Conservation (phyloP, 805 yeast genomes). For the Trichomonascus vanleenenianus region DNA sequence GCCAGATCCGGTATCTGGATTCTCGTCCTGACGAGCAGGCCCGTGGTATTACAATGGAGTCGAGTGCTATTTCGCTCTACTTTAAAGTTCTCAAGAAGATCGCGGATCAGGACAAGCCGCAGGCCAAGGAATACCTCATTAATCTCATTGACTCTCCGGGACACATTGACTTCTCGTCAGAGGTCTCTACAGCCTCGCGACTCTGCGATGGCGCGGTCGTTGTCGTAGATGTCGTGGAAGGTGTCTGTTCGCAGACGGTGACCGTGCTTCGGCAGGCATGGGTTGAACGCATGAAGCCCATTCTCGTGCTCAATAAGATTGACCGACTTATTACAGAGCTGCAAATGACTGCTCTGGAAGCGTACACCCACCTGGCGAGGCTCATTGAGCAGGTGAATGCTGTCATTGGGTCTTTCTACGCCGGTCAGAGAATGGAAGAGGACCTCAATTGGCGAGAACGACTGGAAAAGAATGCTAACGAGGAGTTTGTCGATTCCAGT, state of each 20-base stretch:
- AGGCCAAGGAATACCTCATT: conserved; percentile 68
- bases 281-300: conserved; percentile 84
- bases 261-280: conserved; percentile 93
- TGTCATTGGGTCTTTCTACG: conserved; percentile 84
- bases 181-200: conserved; percentile 92
- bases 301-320: conserved; percentile 82
- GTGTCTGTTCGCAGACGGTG: conserved; percentile 95
- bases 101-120: conserved; percentile 12
- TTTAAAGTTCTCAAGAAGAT: conserved; percentile 54
- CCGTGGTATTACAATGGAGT: conserved; percentile 97
- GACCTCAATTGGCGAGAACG: conserved; percentile 52
- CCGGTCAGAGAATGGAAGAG: conserved; percentile 88
- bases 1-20: conserved; percentile 86
- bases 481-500: conserved; percentile 59
- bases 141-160: conserved; percentile 98
- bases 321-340: conserved; percentile 81
- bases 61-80: conserved; percentile 89
- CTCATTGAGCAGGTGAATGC: conserved; percentile 91
- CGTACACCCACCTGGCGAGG: conserved; percentile 69
- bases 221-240: conserved; percentile 93
- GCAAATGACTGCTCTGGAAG: conserved; percentile 74
- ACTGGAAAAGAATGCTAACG: conserved; percentile 32
- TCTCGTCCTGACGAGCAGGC: conserved; percentile 93
- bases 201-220: conserved; percentile 96
- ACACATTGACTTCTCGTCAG: conserved; percentile 95